phyloP scores from a whole-genome alignment of 2,329 filamentous ascomycete species.

The Fragosphaeria purpurea region DNA sequence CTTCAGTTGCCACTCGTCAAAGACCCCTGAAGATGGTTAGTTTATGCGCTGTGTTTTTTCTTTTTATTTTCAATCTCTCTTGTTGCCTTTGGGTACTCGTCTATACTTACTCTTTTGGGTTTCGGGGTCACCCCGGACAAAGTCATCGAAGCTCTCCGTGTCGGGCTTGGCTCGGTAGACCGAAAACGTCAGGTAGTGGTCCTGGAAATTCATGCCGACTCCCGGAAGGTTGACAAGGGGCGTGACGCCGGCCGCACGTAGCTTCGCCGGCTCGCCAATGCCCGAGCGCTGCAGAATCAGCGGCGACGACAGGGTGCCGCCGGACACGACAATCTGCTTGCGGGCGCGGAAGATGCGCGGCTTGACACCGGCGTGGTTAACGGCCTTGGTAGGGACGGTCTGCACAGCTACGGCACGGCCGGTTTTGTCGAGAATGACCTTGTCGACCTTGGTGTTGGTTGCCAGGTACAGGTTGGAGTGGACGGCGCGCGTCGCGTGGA shows the following conservation, averaged over 20 bases:
- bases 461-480: conserved; percentile 62
- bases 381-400: conserved; percentile 54
- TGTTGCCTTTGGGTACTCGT: no score
- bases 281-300: conserved; percentile 67
- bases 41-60: no score
- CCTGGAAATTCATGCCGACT: conserved; percentile 68
- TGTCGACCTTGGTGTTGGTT: conserved; percentile 69
- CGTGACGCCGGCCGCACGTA: conserved; percentile 57
- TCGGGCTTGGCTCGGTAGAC: conserved; percentile 64
- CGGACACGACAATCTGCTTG: conserved; percentile 64
- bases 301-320: conserved; percentile 63
- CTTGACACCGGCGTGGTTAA: conserved; percentile 36
- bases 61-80: no score
- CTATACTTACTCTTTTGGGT: conserved; percentile 49
- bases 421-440: conserved; percentile 58
- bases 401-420: conserved; percentile 62
- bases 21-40: conserved; percentile 36
- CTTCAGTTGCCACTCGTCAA: conserved; percentile 68
- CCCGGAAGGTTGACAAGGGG: conserved; percentile 61
- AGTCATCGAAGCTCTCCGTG: conserved; percentile 72
- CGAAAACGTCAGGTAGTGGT: conserved; percentile 64
- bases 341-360: conserved; percentile 51
- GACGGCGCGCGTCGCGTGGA: conserved; percentile 64
- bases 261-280: conserved; percentile 63
- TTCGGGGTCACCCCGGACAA: conserved; percentile 62